phyloP scores from a whole-genome alignment of 140 eudicot genomes.

The Artemisia princeps region DNA sequence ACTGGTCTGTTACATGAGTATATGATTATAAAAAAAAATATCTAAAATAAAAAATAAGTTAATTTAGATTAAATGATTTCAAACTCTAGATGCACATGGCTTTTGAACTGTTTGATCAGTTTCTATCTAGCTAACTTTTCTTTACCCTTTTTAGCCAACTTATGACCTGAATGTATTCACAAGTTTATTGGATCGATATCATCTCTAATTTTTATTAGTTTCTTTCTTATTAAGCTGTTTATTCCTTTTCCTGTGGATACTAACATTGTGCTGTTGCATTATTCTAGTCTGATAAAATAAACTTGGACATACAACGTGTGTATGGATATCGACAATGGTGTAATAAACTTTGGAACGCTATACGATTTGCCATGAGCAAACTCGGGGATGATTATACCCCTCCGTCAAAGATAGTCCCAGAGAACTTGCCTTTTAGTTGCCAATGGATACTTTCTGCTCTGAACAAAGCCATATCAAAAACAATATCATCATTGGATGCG shows the following conservation, averaged over 20 bases:
- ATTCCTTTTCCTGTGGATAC: neutral
- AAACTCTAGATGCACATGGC: no score
- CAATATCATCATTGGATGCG: slow-evolving; percentile 55
- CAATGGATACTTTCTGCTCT: slow-evolving; percentile 87
- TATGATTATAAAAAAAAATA: neutral
- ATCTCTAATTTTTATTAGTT: neutral
- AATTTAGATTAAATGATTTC: no score
- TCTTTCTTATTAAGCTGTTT: neutral
- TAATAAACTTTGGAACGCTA: slow-evolving; percentile 88
- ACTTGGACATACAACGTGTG: slow-evolving; percentile 85
- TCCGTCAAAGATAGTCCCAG: slow-evolving; percentile 40
- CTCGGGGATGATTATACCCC: slow-evolving; percentile 81
- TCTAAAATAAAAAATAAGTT: no score
- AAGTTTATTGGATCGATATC: no score
- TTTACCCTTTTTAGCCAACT: no score
- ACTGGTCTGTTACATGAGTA: neutral
- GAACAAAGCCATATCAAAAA: slow-evolving; percentile 67
- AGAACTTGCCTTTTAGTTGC: slow-evolving; percentile 72
- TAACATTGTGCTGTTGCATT: slow-evolving; percentile 20
- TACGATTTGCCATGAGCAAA: slow-evolving; percentile 84
- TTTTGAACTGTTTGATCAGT: no score
- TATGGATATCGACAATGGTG: slow-evolving; percentile 92
- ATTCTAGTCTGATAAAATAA: slow-evolving; percentile 82
- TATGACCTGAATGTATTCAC: no score
- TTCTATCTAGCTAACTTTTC: no score